Evolutionary conservation across 1,284 basidiomycete species (phyloP), one percentile per base, ranked within the genome.

Genomic region (Ustilago hordei): DNA sequence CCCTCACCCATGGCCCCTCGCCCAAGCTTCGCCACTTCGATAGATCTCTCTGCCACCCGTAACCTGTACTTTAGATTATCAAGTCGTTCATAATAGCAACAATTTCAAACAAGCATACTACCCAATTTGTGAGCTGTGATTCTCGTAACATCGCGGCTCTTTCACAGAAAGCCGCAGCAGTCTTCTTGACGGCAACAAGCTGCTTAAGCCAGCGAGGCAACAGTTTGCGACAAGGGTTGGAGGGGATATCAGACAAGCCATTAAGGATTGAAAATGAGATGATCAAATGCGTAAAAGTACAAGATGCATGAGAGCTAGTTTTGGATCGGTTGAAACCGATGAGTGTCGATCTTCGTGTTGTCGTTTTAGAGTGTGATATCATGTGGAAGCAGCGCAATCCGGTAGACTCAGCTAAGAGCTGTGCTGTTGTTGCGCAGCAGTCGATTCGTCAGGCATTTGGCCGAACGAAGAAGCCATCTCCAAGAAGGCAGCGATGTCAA

Each of bases 401-500:
- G 11, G 32, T 8, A 31, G 8, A 11, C 32, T 7, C 28, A 11
- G 6, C 8, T 17, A 38, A 4, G 19, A 19, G 28, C 31, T 35
- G 7, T 48, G 15, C 8, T 34, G 13, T 43, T 39, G 38, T 28
- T 61, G 23, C 8, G 55, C 11, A 15, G 39, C 1, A 7, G 55
- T 36, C n/a, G 43, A 19, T 7, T 45, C n/a, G 5, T 45, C 43
- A 19, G 19, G 11, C 8, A 60, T 52, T 9, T 43, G 32, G 38
- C 64, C 67, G 34, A 75, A 63, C 12, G 72, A 70, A 19, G 58
- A 55, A 12, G 69, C 69, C 69, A 73, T 55, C 17, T 72, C 66
- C 55, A 77, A 58, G 34, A 77, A 73, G 7, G 69, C 69, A 15
- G 66, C 66, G 5, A 77, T 60, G 36, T 77, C 75, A 41, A 77